Evolutionary conservation across 441 rosid genomes (phyloP), one percentile per base, ranked within the genome.

Genomic region (Croton laevigatus): DNA sequence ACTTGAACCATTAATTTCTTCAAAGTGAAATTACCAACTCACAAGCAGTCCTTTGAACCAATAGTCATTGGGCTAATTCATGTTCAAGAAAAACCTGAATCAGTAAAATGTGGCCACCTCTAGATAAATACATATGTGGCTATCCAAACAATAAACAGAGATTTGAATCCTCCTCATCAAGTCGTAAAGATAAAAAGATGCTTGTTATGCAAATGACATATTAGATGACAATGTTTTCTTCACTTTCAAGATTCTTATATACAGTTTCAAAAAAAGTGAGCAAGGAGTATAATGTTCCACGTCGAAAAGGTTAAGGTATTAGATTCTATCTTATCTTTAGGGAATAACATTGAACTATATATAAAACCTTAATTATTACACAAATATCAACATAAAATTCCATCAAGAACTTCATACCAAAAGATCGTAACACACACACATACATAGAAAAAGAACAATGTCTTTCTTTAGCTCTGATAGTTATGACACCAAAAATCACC

Each of bases 281-380:
- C 68, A 40, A 23, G 32, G 6, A 58, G 34, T 65, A n/a, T 5
- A 19, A 55, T 63, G 37, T 48, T 23, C 3, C 22, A 36, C 14
- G 19, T 46, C 59, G 40, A 69, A 27, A 73, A 63, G 75, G 53
- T 38, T 13, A 51, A 72, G 46, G 84, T 10, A 85, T 79, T n/a
- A 42, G 86, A 79, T 85, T 81, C 88, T 0, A 5, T 57, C 60
- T 57, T 54, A 82, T 77, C 88, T 44, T 71, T 40, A 40, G 1
- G 19, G 73, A 70, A 63, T 23, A 54, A 55, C 3, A 36, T n/a
- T 68, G 22, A 17, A 58, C 68, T 75, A 76, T 76, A 79, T 27
- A 27, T 27, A 73, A 72, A 78, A 34, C 70, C 58, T 40, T 23
- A 54, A 32, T 27, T 32, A 17, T 22, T 51, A 40, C 57, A 38